Percentiles rank a stretch among this genome's conserved stretches.
phyloP scores from a whole-genome alignment of 495 filamentous ascomycete genomes.

The Podospora comata region DNA sequence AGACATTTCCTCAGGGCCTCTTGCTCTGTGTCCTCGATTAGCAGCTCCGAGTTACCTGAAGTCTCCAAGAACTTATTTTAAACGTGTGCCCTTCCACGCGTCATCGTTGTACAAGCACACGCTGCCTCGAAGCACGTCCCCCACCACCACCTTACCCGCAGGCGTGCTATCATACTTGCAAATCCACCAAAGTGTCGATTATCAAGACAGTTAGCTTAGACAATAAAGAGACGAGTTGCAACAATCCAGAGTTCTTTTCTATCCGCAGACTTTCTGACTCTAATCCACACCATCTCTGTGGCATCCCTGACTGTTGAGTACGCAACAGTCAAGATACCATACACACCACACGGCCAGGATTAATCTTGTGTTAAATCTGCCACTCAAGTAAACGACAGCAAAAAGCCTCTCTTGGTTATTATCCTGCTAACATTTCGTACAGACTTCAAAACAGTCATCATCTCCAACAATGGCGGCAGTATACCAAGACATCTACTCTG shows the following conservation, averaged over 20 bases:
- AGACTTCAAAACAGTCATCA: conserved; percentile 14
- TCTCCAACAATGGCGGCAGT: conserved; percentile 33
- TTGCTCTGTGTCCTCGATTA: neutral
- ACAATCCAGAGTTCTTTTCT: neutral
- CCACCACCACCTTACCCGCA: neutral
- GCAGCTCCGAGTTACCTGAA: neutral
- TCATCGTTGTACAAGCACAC: neutral
- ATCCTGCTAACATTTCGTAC: conserved; percentile 4
- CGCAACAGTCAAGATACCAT: neutral
- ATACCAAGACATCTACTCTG: conserved; percentile 47
- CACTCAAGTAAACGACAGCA: conserved; percentile 4
- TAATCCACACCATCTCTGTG: neutral
- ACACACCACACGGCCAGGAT: neutral
- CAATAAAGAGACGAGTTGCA: neutral
- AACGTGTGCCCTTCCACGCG: conserved; percentile 1
- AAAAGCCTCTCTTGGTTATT: conserved; percentile 10
- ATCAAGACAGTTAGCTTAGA: neutral
- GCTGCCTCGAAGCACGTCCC: neutral
- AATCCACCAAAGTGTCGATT: neutral
- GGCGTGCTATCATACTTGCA: neutral
- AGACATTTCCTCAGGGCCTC: neutral
- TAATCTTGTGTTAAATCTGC: neutral
- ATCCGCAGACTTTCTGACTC: neutral
- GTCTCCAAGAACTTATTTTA: neutral
- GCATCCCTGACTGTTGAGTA: neutral